phyloP scores from a whole-genome alignment of 225 moss, liverwort and hornwort genomes.

The Asterella californica region DNA sequence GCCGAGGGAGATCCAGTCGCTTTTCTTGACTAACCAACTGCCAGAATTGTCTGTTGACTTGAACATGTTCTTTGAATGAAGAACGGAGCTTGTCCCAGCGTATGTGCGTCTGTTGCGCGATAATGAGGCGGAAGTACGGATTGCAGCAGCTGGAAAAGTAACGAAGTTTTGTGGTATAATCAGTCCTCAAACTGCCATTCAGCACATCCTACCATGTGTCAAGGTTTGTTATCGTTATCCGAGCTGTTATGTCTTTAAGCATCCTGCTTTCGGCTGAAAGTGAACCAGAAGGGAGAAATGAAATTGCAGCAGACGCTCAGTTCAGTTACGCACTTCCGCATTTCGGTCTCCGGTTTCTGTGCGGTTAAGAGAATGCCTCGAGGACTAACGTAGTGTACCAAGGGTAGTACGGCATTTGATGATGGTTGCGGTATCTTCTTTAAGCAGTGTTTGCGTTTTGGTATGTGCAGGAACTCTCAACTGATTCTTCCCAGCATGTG shows the following conservation, averaged over 20 bases:
- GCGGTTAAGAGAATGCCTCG: no score
- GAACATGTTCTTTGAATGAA: slow-evolving; percentile 23
- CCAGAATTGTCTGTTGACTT: neutral
- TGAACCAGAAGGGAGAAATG: neutral
- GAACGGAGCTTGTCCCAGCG: slow-evolving; percentile 90
- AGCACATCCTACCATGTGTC: slow-evolving; percentile 91
- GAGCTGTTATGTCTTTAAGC: neutral
- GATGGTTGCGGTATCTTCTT: neutral
- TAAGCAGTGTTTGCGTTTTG: neutral
- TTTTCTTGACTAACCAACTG: neutral
- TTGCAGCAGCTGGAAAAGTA: slow-evolving; percentile 95
- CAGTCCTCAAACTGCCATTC: slow-evolving; percentile 77
- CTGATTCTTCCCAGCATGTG: slow-evolving; percentile 96
- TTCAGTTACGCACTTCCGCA: no score
- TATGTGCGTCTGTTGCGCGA: slow-evolving; percentile 86
- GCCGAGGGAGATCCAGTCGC: neutral
- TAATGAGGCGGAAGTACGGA: slow-evolving; percentile 96
- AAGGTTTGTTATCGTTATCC: slow-evolving; percentile 49
- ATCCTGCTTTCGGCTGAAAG: neutral
- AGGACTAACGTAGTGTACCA: neutral
- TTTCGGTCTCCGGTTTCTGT: no score
- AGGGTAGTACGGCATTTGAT: neutral
- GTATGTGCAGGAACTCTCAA: slow-evolving; percentile 64
- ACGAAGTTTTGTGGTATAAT: slow-evolving; percentile 98
- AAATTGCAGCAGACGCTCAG: neutral